These are phyloP conservation scores for Strigomonas oncopelti DNA, from an alignment of 208 protist species.

Conservation along the genomic window DNA sequence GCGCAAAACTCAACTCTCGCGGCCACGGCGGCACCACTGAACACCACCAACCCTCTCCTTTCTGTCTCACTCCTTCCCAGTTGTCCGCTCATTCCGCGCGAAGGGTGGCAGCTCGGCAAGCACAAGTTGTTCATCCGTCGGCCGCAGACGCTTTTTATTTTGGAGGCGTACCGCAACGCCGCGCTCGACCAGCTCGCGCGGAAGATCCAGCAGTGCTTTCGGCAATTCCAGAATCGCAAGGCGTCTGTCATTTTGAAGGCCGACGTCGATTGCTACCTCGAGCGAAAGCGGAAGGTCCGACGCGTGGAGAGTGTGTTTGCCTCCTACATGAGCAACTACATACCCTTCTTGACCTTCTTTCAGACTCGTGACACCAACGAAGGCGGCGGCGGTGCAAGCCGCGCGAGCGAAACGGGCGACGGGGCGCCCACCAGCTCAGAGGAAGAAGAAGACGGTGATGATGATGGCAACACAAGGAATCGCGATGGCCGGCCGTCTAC, in stretches of 20 bases:
- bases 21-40: neutral
- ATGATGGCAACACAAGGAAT: too few relatives aligned
- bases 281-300: slow-evolving; percentile 49
- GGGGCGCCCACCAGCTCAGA: too few relatives aligned
- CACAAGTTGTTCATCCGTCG: slow-evolving; percentile 95
- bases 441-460: too few relatives aligned
- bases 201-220: slow-evolving; percentile 86
- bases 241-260: slow-evolving; percentile 52
- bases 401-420: too few relatives aligned
- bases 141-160: slow-evolving; percentile 82
- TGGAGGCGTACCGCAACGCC: slow-evolving; percentile 87
- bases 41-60: neutral
- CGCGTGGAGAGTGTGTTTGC: slow-evolving; percentile 77
- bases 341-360: slow-evolving; percentile 53
- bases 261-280: slow-evolving; percentile 37
- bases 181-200: slow-evolving; percentile 74
- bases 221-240: slow-evolving; percentile 57
- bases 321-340: slow-evolving; percentile 69
- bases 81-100: slow-evolving; percentile 10
- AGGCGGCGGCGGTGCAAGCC: too few relatives aligned
- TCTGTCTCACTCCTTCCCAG: slow-evolving; percentile 10
- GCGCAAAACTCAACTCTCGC: neutral
- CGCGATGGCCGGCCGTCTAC: too few relatives aligned
- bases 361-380: slow-evolving; percentile 19
- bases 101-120: slow-evolving; percentile 75